A percentile compares a stretch with the other conserved stretches of the same genome.
Conservation (phyloP, 257 asterid genomes). For the Penstemon newberryi region DNA sequence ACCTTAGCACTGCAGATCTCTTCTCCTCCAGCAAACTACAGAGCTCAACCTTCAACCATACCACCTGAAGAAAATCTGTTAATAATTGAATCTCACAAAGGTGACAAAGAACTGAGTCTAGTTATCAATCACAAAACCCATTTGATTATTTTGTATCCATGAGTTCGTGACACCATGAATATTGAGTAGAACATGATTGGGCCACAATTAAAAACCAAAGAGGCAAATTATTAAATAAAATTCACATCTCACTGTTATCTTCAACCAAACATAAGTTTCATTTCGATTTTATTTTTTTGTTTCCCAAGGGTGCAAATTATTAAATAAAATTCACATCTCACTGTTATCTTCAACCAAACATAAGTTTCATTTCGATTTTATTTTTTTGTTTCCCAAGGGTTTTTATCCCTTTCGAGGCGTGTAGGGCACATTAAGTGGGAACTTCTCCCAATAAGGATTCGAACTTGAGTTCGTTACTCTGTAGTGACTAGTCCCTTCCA, state of each 20-base stretch:
- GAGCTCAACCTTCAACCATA: slow-evolving; percentile 85
- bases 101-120: slow-evolving; percentile 5
- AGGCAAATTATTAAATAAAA: slow-evolving; percentile 12
- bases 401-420: no score
- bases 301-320: no score
- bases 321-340: slow-evolving; percentile 13
- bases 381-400: neutral
- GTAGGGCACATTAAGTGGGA: no score
- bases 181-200: slow-evolving; percentile 3
- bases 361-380: slow-evolving; percentile 9
- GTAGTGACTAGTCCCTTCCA: no score
- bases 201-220: neutral
- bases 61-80: slow-evolving; percentile 60
- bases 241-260: slow-evolving; percentile 1
- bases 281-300: slow-evolving; percentile 3
- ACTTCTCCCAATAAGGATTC: no score
- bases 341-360: neutral
- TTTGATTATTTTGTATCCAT: neutral
- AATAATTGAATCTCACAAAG: slow-evolving; percentile 29
- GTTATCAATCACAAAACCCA: slow-evolving; percentile 12
- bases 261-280: slow-evolving; percentile 5
- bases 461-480: no score
- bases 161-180: neutral
- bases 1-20: slow-evolving; percentile 82
- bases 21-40: slow-evolving; percentile 82